Evolutionary conservation across 2,329 filamentous ascomycete species (phyloP).

Genomic region (Phialocephala subalpina): DNA sequence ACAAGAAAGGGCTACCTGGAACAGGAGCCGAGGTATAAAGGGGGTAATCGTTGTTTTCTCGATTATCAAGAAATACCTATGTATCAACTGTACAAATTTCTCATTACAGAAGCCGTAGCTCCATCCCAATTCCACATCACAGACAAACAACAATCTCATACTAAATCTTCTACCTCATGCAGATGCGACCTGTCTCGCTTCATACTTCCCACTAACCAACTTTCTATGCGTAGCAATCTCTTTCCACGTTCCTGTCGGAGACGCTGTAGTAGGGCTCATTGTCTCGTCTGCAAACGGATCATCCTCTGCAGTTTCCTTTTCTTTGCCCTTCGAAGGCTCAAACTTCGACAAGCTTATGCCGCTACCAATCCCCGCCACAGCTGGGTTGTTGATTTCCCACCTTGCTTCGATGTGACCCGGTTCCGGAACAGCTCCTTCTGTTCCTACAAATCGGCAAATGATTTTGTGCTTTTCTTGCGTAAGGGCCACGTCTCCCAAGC

Average conservation of each 20-base stretch:
- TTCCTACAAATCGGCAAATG: constrained; percentile 80
- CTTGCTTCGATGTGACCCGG: constrained; percentile 82
- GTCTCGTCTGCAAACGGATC: constrained; percentile 75
- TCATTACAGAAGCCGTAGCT: constrained; percentile 19
- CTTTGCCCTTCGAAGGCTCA: constrained; percentile 56
- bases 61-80: background rate
- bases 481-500: constrained; percentile 75
- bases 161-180: background rate
- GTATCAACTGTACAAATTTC: constrained; percentile 15
- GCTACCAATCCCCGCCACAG: constrained; percentile 56
- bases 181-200: constrained; percentile 50
- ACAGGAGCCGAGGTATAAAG: background rate
- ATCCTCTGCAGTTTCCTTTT: constrained; percentile 51
- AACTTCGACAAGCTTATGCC: constrained; percentile 71
- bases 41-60: constrained; percentile 5
- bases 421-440: constrained; percentile 73
- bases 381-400: constrained; percentile 69
- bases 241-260: constrained; percentile 61
- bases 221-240: constrained; percentile 72
- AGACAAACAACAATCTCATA: background rate
- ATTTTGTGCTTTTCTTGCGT: constrained; percentile 67
- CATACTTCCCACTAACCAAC: constrained; percentile 79
- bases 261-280: constrained; percentile 43
- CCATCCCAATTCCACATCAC: background rate
- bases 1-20: no score